Percentiles rank a stretch among this genome's conserved stretches.
Conservation (phyloP, 2,329 filamentous ascomycete genomes). For the Neonectria punicea region DNA sequence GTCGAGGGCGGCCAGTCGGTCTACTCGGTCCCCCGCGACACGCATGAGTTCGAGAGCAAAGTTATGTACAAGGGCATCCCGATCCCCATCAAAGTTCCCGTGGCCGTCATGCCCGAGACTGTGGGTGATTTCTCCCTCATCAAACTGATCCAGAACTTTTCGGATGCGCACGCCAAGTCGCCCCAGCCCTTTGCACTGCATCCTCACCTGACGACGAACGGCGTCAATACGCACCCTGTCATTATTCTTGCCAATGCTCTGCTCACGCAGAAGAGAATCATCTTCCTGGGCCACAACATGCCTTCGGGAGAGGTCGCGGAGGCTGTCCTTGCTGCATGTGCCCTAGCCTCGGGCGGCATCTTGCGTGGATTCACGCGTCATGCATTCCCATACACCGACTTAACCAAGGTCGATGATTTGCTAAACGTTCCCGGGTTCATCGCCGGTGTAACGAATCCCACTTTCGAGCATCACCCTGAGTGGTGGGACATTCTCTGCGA, state of each 20-base stretch:
- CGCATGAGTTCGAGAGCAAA: conserved; percentile 95
- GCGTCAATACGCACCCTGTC: conserved; percentile 89
- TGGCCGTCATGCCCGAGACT: conserved; percentile 91
- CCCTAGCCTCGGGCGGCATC: conserved; percentile 91
- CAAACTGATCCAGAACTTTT: conserved; percentile 96
- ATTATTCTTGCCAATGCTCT: conserved; percentile 95
- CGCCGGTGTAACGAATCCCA: conserved; percentile 96
- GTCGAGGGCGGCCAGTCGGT: conserved; percentile 68
- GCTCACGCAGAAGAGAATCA: conserved; percentile 93
- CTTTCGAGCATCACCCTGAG: conserved; percentile 92
- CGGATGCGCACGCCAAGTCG: conserved; percentile 80
- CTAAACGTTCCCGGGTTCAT: conserved; percentile 97
- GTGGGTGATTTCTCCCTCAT: conserved; percentile 98
- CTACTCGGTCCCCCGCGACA: conserved; percentile 88
- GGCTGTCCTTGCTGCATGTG: conserved; percentile 96
- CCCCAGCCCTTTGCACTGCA: conserved; percentile 88
- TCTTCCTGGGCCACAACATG: conserved; percentile 94
- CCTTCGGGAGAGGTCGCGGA: conserved; percentile 97
- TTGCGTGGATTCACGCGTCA: conserved; percentile 93
- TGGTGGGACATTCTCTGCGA: conserved; percentile 99
- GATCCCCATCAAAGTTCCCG: conserved; percentile 95
- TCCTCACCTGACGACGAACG: conserved; percentile 92
- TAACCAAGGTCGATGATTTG: conserved; percentile 97
- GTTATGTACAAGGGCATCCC: conserved; percentile 97
- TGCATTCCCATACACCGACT: conserved; percentile 96